Conservation (phyloP, 2,329 filamentous ascomycete species). For the Aspergillus novoparasiticus region DNA sequence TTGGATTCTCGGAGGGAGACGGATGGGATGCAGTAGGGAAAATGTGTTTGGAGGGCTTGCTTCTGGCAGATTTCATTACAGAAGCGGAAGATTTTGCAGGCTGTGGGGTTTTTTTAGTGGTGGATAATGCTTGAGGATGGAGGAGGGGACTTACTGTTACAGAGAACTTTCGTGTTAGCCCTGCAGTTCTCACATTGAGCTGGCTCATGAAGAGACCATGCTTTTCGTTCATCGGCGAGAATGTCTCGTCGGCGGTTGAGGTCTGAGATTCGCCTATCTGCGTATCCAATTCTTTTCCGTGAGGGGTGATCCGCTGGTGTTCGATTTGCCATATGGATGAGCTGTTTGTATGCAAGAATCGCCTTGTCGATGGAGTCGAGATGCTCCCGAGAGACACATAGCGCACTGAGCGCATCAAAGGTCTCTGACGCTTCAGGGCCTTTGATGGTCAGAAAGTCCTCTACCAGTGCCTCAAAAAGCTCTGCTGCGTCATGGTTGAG, state of each 20-base stretch:
- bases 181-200: constrained; percentile 26
- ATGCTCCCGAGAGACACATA: constrained; percentile 32
- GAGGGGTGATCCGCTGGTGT: constrained; percentile 29
- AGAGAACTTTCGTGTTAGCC: constrained; percentile 24
- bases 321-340: constrained; percentile 28
- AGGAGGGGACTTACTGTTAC: constrained; percentile 26
- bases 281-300: constrained; percentile 28
- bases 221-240: constrained; percentile 27
- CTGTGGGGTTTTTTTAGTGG: constrained; percentile 21
- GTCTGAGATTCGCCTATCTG: constrained; percentile 29
- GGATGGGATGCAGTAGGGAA: constrained; percentile 30
- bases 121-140: not conserved
- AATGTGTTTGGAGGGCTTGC: constrained; percentile 15
- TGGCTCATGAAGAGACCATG: constrained; percentile 30
- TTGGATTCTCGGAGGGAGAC: constrained; percentile 34
- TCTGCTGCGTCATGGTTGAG: constrained; percentile 31
- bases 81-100: constrained; percentile 33
- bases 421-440: constrained; percentile 30
- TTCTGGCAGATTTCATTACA: constrained; percentile 32
- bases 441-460: constrained; percentile 29
- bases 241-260: constrained; percentile 30
- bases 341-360: constrained; percentile 31
- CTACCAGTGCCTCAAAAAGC: constrained; percentile 29
- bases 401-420: constrained; percentile 33
- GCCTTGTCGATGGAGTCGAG: constrained; percentile 33